These are phyloP conservation scores for Ustilago shanxiensis DNA, from an alignment of 1,284 basidiomycete genomes.

Conservation along the genomic window DNA sequence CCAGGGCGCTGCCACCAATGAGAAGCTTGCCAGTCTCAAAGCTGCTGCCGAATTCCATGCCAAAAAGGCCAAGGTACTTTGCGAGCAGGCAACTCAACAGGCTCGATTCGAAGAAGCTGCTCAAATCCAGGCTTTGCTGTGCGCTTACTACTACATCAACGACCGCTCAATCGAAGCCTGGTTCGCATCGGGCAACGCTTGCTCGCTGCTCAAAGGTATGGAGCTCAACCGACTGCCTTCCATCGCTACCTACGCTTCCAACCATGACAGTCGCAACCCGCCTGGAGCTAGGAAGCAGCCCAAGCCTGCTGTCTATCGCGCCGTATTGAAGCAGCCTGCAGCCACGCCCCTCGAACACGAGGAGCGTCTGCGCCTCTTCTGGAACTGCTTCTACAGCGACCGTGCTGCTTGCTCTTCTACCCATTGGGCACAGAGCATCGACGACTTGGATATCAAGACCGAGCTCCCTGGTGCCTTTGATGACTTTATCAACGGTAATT, in stretches of 20 bases:
- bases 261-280: conserved; percentile 11
- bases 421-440: conserved; percentile 53
- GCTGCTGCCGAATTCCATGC: conserved; percentile 52
- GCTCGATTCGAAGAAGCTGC: conserved; percentile 48
- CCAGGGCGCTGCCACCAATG: conserved; percentile 32
- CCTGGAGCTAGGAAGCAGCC: conserved; percentile 20
- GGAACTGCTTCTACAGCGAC: conserved; percentile 55
- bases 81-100: conserved; percentile 33
- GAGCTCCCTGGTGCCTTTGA: conserved; percentile 56
- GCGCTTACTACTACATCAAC: conserved; percentile 53
- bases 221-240: conserved; percentile 52
- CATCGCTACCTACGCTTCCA: conserved; percentile 21
- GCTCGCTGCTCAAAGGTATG: conserved; percentile 49
- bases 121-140: conserved; percentile 48
- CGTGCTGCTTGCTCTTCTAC: conserved; percentile 54
- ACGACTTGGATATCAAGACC: conserved; percentile 50
- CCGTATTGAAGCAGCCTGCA: conserved; percentile 24
- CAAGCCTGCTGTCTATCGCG: conserved; percentile 47
- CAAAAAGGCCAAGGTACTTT: conserved; percentile 45
- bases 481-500: conserved; percentile 43
- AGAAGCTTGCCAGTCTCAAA: conserved; percentile 42
- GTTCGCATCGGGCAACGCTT: conserved; percentile 39
- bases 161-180: conserved; percentile 59
- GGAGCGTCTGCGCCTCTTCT: conserved; percentile 52
- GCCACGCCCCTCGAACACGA: conserved; percentile 46